A percentile compares a stretch with the other conserved stretches of the same genome.
Conservation (phyloP, 768 basidiomycete genomes). For the Leccinum uliginosum region DNA sequence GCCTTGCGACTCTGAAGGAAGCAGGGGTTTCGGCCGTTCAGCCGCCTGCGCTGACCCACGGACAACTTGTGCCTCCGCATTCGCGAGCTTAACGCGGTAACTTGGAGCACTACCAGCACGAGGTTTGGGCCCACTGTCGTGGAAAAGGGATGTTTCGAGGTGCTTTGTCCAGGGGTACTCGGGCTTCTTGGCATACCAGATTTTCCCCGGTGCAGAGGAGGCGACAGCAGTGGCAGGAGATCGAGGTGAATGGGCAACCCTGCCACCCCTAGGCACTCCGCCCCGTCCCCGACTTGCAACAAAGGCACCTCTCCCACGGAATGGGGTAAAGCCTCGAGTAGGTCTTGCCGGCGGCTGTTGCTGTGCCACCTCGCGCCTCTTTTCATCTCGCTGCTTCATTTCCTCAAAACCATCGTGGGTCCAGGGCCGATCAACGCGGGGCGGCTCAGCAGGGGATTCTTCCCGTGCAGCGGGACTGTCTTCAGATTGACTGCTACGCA, state of each 20-base stretch:
- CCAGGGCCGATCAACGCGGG: conserved; percentile 70
- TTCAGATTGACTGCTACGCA: conserved; percentile 16
- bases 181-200: conserved; percentile 73
- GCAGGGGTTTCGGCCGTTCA: conserved; percentile 11
- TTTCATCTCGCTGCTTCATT: conserved; percentile 72
- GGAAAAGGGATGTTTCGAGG: conserved; percentile 68
- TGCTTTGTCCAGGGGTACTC: conserved; percentile 84
- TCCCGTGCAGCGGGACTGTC: conserved; percentile 17
- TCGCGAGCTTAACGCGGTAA: conserved; percentile 64
- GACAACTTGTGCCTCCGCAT: conserved; percentile 39
- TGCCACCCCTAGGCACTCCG: conserved; percentile 44
- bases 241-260: conserved; percentile 28
- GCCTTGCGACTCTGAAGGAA: conserved; percentile 19
- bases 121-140: conserved; percentile 54
- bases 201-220: conserved; percentile 37
- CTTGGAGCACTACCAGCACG: conserved; percentile 51
- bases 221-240: conserved; percentile 27
- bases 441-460: conserved; percentile 31
- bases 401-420: conserved; percentile 88
- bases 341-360: conserved; percentile 30
- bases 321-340: conserved; percentile 32
- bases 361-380: conserved; percentile 32
- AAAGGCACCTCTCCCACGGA: conserved; percentile 48
- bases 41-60: conserved; percentile 29
- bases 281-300: conserved; percentile 40